Evolutionary conservation across 1,284 basidiomycete genomes (phyloP).

Genomic region (Apiotrichum gracile): DNA sequence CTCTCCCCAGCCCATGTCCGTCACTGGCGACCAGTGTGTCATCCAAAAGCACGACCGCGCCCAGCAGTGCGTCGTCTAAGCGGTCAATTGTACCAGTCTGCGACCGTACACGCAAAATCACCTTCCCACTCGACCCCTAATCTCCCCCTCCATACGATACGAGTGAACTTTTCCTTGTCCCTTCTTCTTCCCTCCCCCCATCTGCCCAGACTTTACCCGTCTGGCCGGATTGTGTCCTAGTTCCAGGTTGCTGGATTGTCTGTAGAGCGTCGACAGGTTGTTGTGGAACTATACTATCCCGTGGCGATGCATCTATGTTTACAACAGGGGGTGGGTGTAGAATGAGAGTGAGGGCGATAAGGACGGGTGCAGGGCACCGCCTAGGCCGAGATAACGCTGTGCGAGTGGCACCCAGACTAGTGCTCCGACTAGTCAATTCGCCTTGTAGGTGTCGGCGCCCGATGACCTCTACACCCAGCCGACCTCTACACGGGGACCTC

Average conservation of each 20-base stretch:
- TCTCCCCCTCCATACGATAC: not conserved
- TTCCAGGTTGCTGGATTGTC: not conserved
- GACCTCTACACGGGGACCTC: no score
- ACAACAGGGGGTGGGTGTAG: not conserved
- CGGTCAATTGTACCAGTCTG: not conserved
- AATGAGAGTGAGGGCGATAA: not conserved
- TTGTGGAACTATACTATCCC: not conserved
- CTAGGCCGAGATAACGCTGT: no score
- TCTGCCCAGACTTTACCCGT: not conserved
- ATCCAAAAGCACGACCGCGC: not conserved
- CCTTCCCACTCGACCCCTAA: not conserved
- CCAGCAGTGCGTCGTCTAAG: not conserved
- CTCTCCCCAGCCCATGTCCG: constrained; percentile 1
- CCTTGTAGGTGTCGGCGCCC: no score
- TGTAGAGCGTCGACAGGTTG: not conserved
- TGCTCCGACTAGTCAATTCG: no score
- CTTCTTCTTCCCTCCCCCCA: not conserved
- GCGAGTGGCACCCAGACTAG: no score
- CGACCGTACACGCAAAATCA: not conserved
- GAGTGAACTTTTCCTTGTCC: not conserved
- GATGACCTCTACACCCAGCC: no score
- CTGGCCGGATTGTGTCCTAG: not conserved
- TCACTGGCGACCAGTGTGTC: not conserved
- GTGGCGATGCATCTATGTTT: constrained; percentile 3
- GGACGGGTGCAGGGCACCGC: not conserved